Evolutionary conservation across 2,329 filamentous ascomycete species (phyloP).

Genomic region (Diaporthe ilicicola): DNA sequence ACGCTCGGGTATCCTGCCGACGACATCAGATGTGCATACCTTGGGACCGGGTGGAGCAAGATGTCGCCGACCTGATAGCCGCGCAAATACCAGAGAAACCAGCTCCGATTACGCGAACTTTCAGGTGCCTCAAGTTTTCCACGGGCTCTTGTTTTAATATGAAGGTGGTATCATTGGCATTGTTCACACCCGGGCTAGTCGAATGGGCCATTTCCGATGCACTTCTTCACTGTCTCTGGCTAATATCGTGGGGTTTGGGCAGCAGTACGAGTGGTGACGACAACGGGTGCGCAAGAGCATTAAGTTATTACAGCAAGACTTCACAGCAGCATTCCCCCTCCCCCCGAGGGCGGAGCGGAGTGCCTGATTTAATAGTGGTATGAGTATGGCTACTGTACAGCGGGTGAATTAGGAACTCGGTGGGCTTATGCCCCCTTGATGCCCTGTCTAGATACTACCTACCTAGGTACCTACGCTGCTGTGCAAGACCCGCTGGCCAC

Average conservation of each 20-base stretch:
- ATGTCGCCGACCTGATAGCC: constrained; percentile 41
- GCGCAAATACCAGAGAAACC: constrained; percentile 31
- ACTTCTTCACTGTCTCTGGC: neutral
- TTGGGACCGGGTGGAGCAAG: neutral
- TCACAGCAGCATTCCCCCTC: too few species aligned
- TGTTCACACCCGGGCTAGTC: neutral
- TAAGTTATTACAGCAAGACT: too few species aligned
- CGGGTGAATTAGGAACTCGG: neutral
- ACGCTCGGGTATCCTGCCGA: constrained; percentile 43
- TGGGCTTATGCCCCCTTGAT: neutral
- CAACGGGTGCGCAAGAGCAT: neutral
- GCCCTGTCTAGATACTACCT: neutral
- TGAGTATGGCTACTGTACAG: neutral
- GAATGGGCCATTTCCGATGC: neutral
- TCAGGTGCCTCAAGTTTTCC: constrained; percentile 45
- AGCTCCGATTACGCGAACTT: constrained; percentile 40
- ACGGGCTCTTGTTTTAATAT: constrained; percentile 41
- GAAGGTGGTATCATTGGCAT: constrained; percentile 28
- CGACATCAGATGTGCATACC: neutral
- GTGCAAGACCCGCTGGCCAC: neutral
- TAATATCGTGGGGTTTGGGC: neutral
- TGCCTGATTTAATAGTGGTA: neutral
- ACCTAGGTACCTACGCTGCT: neutral
- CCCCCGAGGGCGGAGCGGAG: neutral
- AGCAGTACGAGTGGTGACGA: neutral